A percentile compares a stretch with the other conserved stretches of the same genome.
Evolutionary conservation across 2,329 filamentous ascomycete genomes (phyloP).

Genomic region (Periglandula ipomoeae): DNA sequence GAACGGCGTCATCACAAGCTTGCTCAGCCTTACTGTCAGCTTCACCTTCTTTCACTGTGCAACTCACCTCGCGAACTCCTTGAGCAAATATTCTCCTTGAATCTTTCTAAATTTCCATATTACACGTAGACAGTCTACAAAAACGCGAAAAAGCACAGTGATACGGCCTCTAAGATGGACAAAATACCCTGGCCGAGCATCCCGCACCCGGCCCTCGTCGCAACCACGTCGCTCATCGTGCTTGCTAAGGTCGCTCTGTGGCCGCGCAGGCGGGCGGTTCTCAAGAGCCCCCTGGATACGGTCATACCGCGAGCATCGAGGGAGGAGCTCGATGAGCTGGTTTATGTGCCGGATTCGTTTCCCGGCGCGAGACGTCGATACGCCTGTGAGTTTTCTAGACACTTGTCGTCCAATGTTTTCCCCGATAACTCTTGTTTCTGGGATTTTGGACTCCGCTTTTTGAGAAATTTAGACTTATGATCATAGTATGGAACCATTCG

Average conservation of each 20-base stretch:
- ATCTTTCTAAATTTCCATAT: too few relatives aligned
- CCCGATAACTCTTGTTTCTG: too few relatives aligned
- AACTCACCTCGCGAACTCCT: too few relatives aligned
- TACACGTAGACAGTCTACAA: too few relatives aligned
- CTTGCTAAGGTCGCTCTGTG: conserved; percentile 27
- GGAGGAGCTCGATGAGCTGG: conserved; percentile 27
- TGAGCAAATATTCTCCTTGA: too few relatives aligned
- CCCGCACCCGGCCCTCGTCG: conserved; percentile 19
- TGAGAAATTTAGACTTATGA: too few relatives aligned
- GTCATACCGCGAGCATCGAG: conserved; percentile 25
- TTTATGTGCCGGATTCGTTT: conserved; percentile 59
- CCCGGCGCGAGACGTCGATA: conserved; percentile 66
- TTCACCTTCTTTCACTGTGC: too few relatives aligned
- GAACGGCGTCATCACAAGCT: too few relatives aligned
- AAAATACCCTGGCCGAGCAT: neutral
- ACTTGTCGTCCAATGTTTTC: neutral
- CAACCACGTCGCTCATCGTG: conserved; percentile 30
- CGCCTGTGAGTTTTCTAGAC: conserved; percentile 49
- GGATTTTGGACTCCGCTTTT: too few relatives aligned
- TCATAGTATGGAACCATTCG: conserved; percentile 59
- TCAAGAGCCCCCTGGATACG: conserved; percentile 36
- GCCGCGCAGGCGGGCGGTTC: conserved; percentile 28
- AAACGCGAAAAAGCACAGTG: too few relatives aligned
- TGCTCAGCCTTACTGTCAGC: too few relatives aligned
- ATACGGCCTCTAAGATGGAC: neutral